A percentile compares a stretch with the other conserved stretches of the same genome.
Evolutionary conservation across 805 yeast genomes (phyloP).

Genomic region (Candida ipomoeae): DNA sequence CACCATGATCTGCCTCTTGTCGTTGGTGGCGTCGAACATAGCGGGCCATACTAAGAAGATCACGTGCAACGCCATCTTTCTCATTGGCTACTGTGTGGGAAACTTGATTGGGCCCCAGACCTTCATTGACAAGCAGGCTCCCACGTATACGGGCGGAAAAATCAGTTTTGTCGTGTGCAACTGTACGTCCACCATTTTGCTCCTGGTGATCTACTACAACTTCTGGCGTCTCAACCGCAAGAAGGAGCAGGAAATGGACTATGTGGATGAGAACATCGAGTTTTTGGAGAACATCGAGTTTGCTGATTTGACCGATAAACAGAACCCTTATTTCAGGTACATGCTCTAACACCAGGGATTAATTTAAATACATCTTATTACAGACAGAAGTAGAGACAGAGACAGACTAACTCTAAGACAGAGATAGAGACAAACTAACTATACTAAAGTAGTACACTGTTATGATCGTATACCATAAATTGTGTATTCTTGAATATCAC

Average conservation of each 20-base stretch:
- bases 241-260: constrained; percentile 12
- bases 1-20: constrained; percentile 21
- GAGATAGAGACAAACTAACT: too few relatives aligned
- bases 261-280: constrained; percentile 7
- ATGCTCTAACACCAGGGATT: constrained; percentile 3
- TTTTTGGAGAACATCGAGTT: constrained; percentile 34
- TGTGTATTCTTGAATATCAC: too few relatives aligned
- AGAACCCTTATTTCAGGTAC: constrained; percentile 38
- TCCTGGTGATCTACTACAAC: constrained; percentile 16
- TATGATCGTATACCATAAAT: too few relatives aligned
- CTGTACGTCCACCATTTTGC: constrained; percentile 19
- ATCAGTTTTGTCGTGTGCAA: constrained; percentile 33
- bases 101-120: constrained; percentile 23
- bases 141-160: constrained; percentile 39
- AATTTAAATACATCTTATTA: too few relatives aligned
- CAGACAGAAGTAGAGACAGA: too few relatives aligned
- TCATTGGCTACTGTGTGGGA: constrained; percentile 29
- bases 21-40: constrained; percentile 24
- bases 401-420: too few relatives aligned
- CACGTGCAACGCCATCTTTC: constrained; percentile 31
- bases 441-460: too few relatives aligned
- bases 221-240: constrained; percentile 12
- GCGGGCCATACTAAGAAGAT: constrained; percentile 31
- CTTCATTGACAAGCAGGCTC: constrained; percentile 37
- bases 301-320: constrained; percentile 45